Conservation (phyloP, 139 green algal genomes). For the Cymbomonas tetramitiformis region DNA sequence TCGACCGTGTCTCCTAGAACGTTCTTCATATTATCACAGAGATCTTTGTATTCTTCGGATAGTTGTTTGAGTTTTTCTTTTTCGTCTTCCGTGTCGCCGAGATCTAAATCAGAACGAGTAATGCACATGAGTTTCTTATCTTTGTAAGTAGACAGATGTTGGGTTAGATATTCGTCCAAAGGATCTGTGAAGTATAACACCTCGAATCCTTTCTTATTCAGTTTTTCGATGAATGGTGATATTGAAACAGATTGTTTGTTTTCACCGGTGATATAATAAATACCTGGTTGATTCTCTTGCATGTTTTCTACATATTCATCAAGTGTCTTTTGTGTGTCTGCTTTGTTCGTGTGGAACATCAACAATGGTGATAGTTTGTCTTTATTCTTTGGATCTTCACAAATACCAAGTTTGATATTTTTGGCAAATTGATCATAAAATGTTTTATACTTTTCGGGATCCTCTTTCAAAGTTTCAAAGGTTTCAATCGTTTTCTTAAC, state of each 20-base stretch:
- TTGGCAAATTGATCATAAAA: slow-evolving; percentile 86
- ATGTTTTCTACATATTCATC: slow-evolving; percentile 71
- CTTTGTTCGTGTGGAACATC: slow-evolving; percentile 52
- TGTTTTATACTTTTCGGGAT: slow-evolving; percentile 38
- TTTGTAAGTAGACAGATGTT: slow-evolving; percentile 63
- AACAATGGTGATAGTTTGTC: slow-evolving; percentile 63
- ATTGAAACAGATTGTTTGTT: slow-evolving; percentile 33
- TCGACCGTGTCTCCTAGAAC: slow-evolving; percentile 48
- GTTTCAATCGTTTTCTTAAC: slow-evolving; percentile 76
- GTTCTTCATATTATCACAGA: slow-evolving; percentile 77
- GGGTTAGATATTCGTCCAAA: slow-evolving; percentile 83
- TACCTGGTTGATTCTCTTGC: slow-evolving; percentile 76
- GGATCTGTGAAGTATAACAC: slow-evolving; percentile 89
- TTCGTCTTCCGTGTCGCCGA: slow-evolving; percentile 32
- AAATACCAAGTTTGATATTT: slow-evolving; percentile 76
- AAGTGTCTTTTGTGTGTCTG: slow-evolving; percentile 46
- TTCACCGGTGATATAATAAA: slow-evolving; percentile 83
- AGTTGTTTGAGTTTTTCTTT: slow-evolving; percentile 32
- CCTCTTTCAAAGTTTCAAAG: slow-evolving; percentile 65
- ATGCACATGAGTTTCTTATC: slow-evolving; percentile 78
- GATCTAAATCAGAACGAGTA: slow-evolving; percentile 68
- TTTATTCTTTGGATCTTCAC: slow-evolving; percentile 75
- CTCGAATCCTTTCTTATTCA: slow-evolving; percentile 65
- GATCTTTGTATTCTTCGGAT: slow-evolving; percentile 40
- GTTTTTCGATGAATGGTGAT: slow-evolving; percentile 76